Evolutionary conservation across 2,329 filamentous ascomycete species (phyloP).

Genomic region (Colletotrichum sp.): DNA sequence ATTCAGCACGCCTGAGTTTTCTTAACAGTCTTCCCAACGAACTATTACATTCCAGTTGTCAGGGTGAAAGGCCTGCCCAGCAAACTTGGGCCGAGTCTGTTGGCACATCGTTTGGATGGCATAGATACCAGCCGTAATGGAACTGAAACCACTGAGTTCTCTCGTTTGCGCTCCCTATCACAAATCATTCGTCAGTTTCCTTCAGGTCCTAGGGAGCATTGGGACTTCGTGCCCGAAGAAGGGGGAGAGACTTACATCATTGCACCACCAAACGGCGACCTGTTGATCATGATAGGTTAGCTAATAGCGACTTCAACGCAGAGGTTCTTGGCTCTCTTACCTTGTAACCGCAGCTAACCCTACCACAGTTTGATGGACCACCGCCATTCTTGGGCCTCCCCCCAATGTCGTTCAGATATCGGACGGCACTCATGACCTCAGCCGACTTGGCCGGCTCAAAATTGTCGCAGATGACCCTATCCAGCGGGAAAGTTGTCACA

Average conservation of each 20-base stretch:
- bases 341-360: background rate
- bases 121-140: background rate
- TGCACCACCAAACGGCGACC: background rate
- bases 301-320: background rate
- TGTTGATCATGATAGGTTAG: background rate
- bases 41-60: background rate
- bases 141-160: background rate
- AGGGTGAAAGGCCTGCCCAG: background rate
- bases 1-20: background rate
- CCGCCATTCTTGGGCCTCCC: background rate
- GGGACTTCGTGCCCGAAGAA: background rate
- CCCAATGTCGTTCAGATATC: background rate
- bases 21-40: background rate
- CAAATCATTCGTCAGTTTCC: background rate
- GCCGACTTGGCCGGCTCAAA: background rate
- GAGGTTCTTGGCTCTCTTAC: background rate
- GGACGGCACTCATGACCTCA: background rate
- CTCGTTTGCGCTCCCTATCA: background rate
- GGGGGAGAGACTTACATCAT: background rate
- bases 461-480: background rate
- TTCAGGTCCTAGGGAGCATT: background rate
- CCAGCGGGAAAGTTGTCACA: background rate
- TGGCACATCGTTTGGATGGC: background rate
- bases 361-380: background rate
- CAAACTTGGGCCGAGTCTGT: background rate